Percentiles rank a stretch among this genome's conserved stretches.
Evolutionary conservation across 75 land plant species (phyloP).

Genomic region (Selaginella tamariscina): DNA sequence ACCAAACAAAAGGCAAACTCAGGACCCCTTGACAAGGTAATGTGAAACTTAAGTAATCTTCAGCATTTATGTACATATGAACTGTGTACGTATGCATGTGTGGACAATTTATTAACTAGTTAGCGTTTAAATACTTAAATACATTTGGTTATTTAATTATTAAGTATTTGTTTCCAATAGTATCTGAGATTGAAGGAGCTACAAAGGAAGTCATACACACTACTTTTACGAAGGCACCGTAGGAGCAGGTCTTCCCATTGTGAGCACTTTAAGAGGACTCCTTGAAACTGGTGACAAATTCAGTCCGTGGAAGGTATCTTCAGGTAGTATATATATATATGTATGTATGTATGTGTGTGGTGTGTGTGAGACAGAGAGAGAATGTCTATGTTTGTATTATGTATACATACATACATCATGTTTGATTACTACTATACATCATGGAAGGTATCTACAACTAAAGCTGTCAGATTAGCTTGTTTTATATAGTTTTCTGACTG

Average conservation of each 20-base stretch:
- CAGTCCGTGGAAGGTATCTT: constrained; percentile 87
- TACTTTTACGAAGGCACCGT: constrained; percentile 98
- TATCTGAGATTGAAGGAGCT: constrained; percentile 62
- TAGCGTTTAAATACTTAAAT: too few relatives aligned
- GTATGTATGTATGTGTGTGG: too few relatives aligned
- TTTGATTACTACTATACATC: neutral
- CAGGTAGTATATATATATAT: constrained; percentile 50
- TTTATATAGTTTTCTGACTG: too few relatives aligned
- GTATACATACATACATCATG: neutral
- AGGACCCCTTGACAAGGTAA: constrained; percentile 83
- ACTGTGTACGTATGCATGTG: too few relatives aligned
- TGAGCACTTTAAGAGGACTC: constrained; percentile 77
- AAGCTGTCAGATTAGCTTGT: too few relatives aligned
- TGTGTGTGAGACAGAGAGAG: too few relatives aligned
- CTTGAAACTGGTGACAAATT: constrained; percentile 95
- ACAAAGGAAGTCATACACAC: constrained; percentile 78
- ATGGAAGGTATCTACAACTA: too few relatives aligned
- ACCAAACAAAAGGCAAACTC: constrained; percentile 96
- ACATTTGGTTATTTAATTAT: neutral
- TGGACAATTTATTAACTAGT: too few relatives aligned
- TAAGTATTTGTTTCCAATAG: constrained; percentile 21
- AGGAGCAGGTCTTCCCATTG: constrained; percentile 96
- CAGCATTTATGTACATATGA: too few relatives aligned
- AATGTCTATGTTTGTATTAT: too few relatives aligned
- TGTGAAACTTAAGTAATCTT: too few relatives aligned